Evolutionary conservation across 768 basidiomycete genomes (phyloP), one percentile per base, ranked within the genome.

Genomic region (Lactifluus piperatus): DNA sequence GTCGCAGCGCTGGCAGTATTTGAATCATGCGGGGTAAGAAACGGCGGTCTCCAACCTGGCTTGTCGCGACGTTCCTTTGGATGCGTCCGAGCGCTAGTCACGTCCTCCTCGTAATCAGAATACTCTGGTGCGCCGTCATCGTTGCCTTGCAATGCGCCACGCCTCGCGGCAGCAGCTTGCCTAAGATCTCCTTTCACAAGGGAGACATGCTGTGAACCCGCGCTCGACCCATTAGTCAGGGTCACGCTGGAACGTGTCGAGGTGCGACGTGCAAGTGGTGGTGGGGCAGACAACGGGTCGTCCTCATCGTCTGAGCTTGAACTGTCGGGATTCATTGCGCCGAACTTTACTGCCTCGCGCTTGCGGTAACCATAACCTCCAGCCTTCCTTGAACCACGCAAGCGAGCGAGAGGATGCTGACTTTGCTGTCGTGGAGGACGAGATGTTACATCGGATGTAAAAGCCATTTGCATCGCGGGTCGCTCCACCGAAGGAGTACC

Each of bases 221-320:
- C 14, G 20, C 32, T 22, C 4, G 54, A 54, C 22, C 63, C 67
- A 46, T 70, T 63, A 11, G 64, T 65, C 9, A 71, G 59, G 3
- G 68, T 70, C 18, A 65, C 66, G 36, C 63, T 66, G 14, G 66
- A 63, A 22, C 62, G 60, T 5, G 63, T 62, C 8, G 68, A 62
- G 7, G 47, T 43, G 22, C 64, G 62, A 45, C 41, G 60, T 48
- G 58, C 56, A 30, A 1, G 65, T 44, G 29, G 54, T 49, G 49
- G 62, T 34, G 51, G 59, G 6, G 50, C 20, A 54, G 60, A 48
- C 50, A 64, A 55, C 27, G 60, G 60, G 57, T 60, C 64, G 50
- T 54, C 79, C 54, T 83, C 81, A 46, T 74, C 75, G 62, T 81
- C 80, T 3, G 79, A 81, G 57, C 77, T 77, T 29, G 73, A 72